Base-by-base conservation (phyloP, 1,284 basidiomycete genomes). In the Jaminaea rosea region DNA sequence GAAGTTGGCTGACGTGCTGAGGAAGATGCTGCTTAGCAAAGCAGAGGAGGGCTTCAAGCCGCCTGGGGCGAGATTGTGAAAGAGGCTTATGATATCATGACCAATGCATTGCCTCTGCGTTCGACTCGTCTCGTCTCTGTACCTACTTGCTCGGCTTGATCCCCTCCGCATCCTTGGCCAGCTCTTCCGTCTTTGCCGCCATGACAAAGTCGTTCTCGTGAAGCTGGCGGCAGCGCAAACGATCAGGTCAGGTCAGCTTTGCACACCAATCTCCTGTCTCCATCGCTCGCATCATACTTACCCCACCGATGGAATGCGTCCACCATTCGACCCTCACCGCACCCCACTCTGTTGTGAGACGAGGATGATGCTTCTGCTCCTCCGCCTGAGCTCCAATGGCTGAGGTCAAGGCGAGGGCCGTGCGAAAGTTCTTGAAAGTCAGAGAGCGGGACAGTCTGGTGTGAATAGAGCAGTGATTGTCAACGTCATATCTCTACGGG, bases 201-300 rank as follows among this genome's bases (percentile, higher is more conserved):
- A 72, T 70, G 50, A 72, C 53, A 56, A 65, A 73, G 55, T 72
- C 69, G 49, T 71, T 72, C 26, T 62, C 55, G 49, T 71, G 69
- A 13, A 72, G 59, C 69, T 72, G 51, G 1, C 5, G 36, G 23
- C 34, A 10, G 7, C 21, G n/a, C 9, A 10, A 3, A n/a, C 8
- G 29, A 19, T 39, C 21, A 23, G 21, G 36, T 39, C 36, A 39
- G 11, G 15, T 8, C 36, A 15, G 36, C 11, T 39, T 19, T 8
- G 11, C 36, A 15, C 36, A 8, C 8, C 15, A n/a, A 2, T 36
- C 28, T 13, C n/a, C 26, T 26, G 15, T 27, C 13, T n/a, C 2
- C 11, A 13, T 47, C 46, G 6, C 29, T 36, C 46, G 9, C 11
- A 8, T 34, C 26, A 8, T 11, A 67, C 69, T 55, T 49, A 72